Evolutionary conservation across 345 rosid genomes (phyloP).

Genomic region (Turritis glabra): DNA sequence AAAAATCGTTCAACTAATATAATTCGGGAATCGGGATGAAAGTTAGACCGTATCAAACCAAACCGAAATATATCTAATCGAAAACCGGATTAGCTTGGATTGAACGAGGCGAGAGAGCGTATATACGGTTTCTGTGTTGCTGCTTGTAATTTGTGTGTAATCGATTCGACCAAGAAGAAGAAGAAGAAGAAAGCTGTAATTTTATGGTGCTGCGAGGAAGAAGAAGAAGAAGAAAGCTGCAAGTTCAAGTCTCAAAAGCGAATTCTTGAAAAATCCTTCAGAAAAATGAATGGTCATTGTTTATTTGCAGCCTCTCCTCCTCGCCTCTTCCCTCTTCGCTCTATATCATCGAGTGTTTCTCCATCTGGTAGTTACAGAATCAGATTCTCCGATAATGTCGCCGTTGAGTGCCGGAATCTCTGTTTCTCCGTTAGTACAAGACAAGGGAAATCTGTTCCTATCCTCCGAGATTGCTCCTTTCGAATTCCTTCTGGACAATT

Average conservation of each 20-base stretch:
- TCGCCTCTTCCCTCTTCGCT: slow-evolving; percentile 42
- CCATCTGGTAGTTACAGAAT: slow-evolving; percentile 43
- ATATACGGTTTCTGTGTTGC: background rate
- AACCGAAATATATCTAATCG: background rate
- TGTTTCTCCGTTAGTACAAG: slow-evolving; percentile 60
- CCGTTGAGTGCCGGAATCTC: slow-evolving; percentile 66
- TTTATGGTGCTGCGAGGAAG: slow-evolving; percentile 9
- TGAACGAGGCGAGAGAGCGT: background rate
- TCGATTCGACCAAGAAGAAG: slow-evolving; percentile 7
- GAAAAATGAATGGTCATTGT: slow-evolving; percentile 42
- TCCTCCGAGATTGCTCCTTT: slow-evolving; percentile 78
- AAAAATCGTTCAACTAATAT: background rate
- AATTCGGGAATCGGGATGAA: background rate
- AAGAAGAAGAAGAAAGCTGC: slow-evolving; percentile 19
- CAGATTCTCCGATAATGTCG: slow-evolving; percentile 38
- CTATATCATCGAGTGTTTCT: slow-evolving; percentile 20
- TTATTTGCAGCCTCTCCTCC: slow-evolving; percentile 33
- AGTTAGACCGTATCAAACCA: background rate
- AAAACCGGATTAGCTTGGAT: background rate
- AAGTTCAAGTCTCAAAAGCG: background rate
- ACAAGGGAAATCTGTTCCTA: slow-evolving; percentile 57
- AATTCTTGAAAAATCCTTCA: background rate
- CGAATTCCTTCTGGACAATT: slow-evolving; percentile 72
- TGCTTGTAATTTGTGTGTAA: background rate
- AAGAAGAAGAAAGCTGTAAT: background rate